Conservation (phyloP, 306 rosid genomes). For the Vigna nakashimae region DNA sequence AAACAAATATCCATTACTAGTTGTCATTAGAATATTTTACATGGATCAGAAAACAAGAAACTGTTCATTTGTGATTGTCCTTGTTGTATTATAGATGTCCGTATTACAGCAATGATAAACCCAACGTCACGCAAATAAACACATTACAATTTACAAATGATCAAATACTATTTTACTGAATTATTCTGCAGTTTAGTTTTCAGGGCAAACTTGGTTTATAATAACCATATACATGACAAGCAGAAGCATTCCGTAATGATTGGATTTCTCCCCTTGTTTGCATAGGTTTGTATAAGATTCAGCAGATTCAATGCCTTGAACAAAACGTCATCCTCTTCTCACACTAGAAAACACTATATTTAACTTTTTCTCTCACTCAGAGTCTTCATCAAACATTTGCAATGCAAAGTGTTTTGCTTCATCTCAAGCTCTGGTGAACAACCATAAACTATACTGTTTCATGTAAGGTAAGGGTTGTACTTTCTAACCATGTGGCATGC, state of each 20-base stretch:
- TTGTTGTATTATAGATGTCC: neutral
- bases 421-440: slow-evolving; percentile 16
- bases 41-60: neutral
- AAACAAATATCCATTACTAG: neutral
- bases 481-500: neutral
- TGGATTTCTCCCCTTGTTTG: slow-evolving; percentile 10
- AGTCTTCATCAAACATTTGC: neutral
- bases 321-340: slow-evolving; percentile 28
- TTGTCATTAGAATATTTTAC: neutral
- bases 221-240: neutral
- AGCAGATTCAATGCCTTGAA: slow-evolving; percentile 33
- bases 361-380: neutral
- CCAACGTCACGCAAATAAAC: slow-evolving; percentile 37
- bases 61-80: slow-evolving; percentile 8
- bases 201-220: neutral
- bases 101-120: slow-evolving; percentile 26
- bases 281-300: neutral
- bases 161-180: slow-evolving; percentile 9
- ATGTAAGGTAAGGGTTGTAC: slow-evolving; percentile 8
- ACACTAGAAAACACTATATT: neutral
- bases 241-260: neutral
- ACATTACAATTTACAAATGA: slow-evolving; percentile 11
- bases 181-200: neutral
- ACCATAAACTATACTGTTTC: neutral
- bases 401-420: slow-evolving; percentile 8